These are phyloP conservation scores for Prunus kanzakura DNA, from an alignment of 306 rosid genomes.

Conservation along the genomic window DNA sequence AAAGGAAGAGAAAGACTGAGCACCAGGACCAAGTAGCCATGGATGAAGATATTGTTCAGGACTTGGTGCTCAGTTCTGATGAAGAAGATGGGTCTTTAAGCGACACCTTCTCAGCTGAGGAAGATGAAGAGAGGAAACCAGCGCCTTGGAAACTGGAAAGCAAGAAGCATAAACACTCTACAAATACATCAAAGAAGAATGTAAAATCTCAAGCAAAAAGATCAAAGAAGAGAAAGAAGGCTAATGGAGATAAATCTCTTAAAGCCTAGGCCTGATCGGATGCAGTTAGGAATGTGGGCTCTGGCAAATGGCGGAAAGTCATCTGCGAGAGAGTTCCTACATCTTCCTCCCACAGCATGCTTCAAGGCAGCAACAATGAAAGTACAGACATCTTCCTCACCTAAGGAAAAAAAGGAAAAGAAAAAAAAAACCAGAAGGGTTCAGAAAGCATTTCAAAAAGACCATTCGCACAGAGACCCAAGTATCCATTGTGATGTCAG, in stretches of 20 bases:
- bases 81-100: slow-evolving; percentile 58
- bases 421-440: too few species aligned
- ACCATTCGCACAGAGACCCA: not conserved
- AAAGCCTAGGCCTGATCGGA: too few species aligned
- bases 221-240: slow-evolving; percentile 35
- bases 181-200: slow-evolving; percentile 34
- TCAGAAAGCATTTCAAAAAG: too few species aligned
- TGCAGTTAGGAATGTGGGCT: too few species aligned
- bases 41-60: slow-evolving; percentile 86
- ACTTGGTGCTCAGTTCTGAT: slow-evolving; percentile 83
- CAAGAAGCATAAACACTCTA: slow-evolving; percentile 31
- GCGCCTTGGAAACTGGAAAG: slow-evolving; percentile 34
- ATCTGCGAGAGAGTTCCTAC: too few species aligned
- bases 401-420: too few species aligned
- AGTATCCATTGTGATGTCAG: not conserved
- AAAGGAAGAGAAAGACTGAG: slow-evolving; percentile 44
- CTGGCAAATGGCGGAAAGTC: too few species aligned
- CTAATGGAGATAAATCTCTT: slow-evolving; percentile 7
- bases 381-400: too few species aligned
- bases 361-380: too few species aligned
- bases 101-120: slow-evolving; percentile 27
- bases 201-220: slow-evolving; percentile 31
- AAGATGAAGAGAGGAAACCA: slow-evolving; percentile 25
- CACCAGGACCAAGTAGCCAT: slow-evolving; percentile 36
- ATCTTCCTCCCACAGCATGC: too few species aligned